These are phyloP conservation scores for Calonectria pseudoreteaudii DNA, from an alignment of 2,329 filamentous ascomycete species.

Conservation along the genomic window DNA sequence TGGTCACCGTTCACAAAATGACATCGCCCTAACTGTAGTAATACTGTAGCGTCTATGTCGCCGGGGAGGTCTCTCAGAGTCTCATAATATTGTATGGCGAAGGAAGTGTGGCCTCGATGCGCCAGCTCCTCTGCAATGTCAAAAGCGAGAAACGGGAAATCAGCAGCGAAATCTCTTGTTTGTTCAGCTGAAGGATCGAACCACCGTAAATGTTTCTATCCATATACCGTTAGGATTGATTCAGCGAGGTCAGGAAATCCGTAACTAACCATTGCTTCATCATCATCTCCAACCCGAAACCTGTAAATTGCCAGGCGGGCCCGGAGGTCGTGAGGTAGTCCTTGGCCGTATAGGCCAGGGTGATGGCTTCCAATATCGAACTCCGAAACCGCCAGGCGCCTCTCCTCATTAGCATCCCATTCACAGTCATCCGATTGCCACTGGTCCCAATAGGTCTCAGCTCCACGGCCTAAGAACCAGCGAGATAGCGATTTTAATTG, in stretches of 20 bases:
- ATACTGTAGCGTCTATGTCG: conserved; percentile 62
- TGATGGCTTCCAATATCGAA: conserved; percentile 69
- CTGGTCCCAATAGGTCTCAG: conserved; percentile 83
- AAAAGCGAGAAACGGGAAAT: conserved; percentile 84
- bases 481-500: conserved; percentile 80
- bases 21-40: conserved; percentile 73
- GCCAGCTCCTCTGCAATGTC: conserved; percentile 67
- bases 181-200: conserved; percentile 72
- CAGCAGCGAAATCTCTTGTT: conserved; percentile 62
- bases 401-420: conserved; percentile 81
- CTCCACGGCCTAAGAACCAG: conserved; percentile 82
- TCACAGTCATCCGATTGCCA: conserved; percentile 83
- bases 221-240: conserved; percentile 24
- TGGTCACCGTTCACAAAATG: conserved; percentile 73
- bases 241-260: background rate
- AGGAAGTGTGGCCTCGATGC: conserved; percentile 39
- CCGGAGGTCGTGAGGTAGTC: conserved; percentile 84
- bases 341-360: conserved; percentile 73
- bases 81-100: conserved; percentile 68
- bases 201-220: conserved; percentile 74
- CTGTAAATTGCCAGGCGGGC: conserved; percentile 87
- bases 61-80: conserved; percentile 62
- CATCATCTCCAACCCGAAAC: conserved; percentile 73
- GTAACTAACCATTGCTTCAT: conserved; percentile 78
- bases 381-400: conserved; percentile 71